Base-by-base conservation (phyloP, 495 filamentous ascomycete genomes). In the Friedmanniomyces endolithicus region DNA sequence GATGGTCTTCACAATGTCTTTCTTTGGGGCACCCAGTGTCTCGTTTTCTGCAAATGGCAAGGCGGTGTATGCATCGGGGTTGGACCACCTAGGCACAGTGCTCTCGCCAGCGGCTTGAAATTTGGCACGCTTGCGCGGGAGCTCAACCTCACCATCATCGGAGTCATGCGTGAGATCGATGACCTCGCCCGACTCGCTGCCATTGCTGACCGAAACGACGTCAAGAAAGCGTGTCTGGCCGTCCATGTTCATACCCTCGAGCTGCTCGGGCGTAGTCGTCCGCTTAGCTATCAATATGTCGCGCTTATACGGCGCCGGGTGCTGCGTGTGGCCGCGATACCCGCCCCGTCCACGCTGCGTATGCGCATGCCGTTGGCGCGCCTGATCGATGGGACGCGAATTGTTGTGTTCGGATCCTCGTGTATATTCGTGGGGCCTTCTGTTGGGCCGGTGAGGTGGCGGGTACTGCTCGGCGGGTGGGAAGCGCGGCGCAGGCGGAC, bases 11-110 rank as follows among this genome's bases (percentile, higher is more conserved):
- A 95, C 85, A 27, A 94, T 81, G 55, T 94, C 87, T 58, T 84
- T 81, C 65, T 82, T 85, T 63, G 87, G 88, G 17, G 72, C 72
- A 35, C 77, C 74, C 39, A 64, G 74, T 59, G 77, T 79, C 61
- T 85, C 82, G 0, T 80, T 75, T 7, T n/a, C n/a, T n/a, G n/a
- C n/a, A n/a, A 87, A 86, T 6, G 89, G 89, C 8, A 92, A 71
- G 2, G 74, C 83, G 2, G 86, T 92, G 69, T 95, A 96, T 0
- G 88, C 87, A 68, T 96, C 89, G 3, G 89, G 88, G 61, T 96
- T 96, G 0, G 87, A 94, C 89, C 89, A 96, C 67, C 82, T 85
- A 0, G 88, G 88, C 2, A 60, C 61, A 12, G 67, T 68, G 57
- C 74, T 60, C 43, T 73, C 74, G 24, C 31, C 23, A 11, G 20